These are phyloP conservation scores for Neoarthrinium moseri DNA, from an alignment of 2,329 filamentous ascomycete species.

Conservation along the genomic window DNA sequence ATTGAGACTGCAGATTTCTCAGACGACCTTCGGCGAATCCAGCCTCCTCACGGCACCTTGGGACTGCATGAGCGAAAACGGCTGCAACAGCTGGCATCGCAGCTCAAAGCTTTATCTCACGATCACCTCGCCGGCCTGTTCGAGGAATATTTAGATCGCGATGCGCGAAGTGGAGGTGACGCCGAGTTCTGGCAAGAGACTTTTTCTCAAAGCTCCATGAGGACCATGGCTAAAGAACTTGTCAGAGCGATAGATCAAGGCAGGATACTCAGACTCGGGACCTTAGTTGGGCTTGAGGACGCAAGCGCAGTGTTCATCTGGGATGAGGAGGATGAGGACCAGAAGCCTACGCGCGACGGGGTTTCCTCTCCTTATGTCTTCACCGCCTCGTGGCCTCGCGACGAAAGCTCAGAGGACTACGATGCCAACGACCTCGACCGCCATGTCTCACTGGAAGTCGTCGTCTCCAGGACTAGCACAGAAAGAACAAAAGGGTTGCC, in stretches of 20 bases:
- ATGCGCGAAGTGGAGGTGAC: not conserved
- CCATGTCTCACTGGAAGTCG: not conserved
- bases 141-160: not conserved
- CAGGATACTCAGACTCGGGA: not conserved
- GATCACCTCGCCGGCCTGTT: not conserved
- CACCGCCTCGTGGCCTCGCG: not conserved
- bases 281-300: not conserved
- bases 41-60: not conserved
- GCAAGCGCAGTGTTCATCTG: not conserved
- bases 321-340: not conserved
- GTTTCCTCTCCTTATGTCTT: not conserved
- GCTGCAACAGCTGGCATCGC: not conserved
- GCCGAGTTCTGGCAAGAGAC: not conserved
- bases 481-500: not conserved
- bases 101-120: not conserved
- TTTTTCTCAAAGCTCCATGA: not conserved
- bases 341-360: not conserved
- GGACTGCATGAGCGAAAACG: not conserved
- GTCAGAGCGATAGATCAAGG: not conserved
- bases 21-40: not conserved
- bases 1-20: not conserved
- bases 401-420: not conserved
- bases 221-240: not conserved
- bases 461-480: not conserved
- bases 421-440: not conserved